A percentile compares a stretch with the other conserved stretches of the same genome.
These are phyloP conservation scores for Coniferiporia sulphurascens DNA, from an alignment of 1,284 basidiomycete genomes.

Conservation along the genomic window DNA sequence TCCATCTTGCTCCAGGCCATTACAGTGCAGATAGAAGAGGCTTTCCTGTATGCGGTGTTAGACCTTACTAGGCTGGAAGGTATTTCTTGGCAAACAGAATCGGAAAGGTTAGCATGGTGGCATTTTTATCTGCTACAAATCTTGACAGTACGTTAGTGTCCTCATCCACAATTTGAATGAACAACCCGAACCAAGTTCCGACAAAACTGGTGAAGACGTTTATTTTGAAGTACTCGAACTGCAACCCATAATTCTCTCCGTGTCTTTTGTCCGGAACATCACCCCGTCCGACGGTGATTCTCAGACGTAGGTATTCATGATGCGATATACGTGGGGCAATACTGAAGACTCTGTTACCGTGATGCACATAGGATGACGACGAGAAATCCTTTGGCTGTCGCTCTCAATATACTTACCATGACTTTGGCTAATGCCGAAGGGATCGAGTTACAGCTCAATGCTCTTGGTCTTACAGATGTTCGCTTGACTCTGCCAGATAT, in stretches of 20 bases:
- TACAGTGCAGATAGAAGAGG: slow-evolving; percentile 95
- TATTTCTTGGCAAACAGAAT: slow-evolving; percentile 78
- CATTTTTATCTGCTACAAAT: neutral
- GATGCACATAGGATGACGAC: slow-evolving; percentile 59
- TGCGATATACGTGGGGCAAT: neutral
- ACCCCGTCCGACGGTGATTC: slow-evolving; percentile 88
- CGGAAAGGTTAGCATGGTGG: slow-evolving; percentile 59
- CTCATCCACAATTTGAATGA: slow-evolving; percentile 73
- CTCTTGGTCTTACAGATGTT: slow-evolving; percentile 93
- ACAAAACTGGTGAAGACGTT: slow-evolving; percentile 68
- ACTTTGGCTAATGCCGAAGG: slow-evolving; percentile 96
- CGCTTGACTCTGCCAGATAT: slow-evolving; percentile 84
- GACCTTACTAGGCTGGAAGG: slow-evolving; percentile 91
- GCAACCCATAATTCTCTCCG: slow-evolving; percentile 87
- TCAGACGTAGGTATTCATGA: slow-evolving; percentile 67
- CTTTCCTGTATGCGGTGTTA: slow-evolving; percentile 89
- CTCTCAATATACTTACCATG: slow-evolving; percentile 95
- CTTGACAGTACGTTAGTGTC: slow-evolving; percentile 41
- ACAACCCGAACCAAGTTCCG: slow-evolving; percentile 75
- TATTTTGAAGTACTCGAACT: slow-evolving; percentile 98
- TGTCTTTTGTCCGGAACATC: slow-evolving; percentile 90
- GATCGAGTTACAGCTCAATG: slow-evolving; percentile 94
- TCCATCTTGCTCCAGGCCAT: slow-evolving; percentile 92
- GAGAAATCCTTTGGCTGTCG: slow-evolving; percentile 89
- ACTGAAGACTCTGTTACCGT: neutral